Percentiles rank a stretch among this genome's conserved stretches.
Evolutionary conservation across 441 rosid genomes (phyloP).

Genomic region (Raphanus hybrid): DNA sequence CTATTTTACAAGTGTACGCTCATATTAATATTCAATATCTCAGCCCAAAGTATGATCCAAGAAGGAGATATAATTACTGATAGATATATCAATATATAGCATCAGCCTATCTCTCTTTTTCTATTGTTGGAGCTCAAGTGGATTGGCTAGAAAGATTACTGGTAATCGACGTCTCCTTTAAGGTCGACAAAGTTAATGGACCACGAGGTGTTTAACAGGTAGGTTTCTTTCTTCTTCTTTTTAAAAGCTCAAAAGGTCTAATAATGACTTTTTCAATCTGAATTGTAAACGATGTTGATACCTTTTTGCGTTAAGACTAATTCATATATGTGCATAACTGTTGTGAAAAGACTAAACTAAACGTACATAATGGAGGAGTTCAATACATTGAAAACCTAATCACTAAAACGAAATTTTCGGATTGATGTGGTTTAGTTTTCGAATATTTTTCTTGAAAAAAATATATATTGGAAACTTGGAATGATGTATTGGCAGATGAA

Average conservation of each 20-base stretch:
- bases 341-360: background rate
- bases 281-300: background rate
- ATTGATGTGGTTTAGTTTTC: conserved; percentile 16
- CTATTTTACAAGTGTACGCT: background rate
- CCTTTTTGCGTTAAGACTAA: background rate
- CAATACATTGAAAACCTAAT: conserved; percentile 2
- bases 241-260: conserved; percentile 22
- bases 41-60: background rate
- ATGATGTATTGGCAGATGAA: conserved; percentile 25
- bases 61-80: background rate
- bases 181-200: conserved; percentile 41
- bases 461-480: conserved; percentile 3
- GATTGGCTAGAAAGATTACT: conserved; percentile 23
- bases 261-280: conserved; percentile 11
- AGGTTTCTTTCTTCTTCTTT: background rate
- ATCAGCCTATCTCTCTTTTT: background rate
- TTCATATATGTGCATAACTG: conserved; percentile 3
- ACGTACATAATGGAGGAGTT: background rate
- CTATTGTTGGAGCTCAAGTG: background rate
- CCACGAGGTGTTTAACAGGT: conserved; percentile 27
- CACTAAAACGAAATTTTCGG: background rate
- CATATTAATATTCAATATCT: background rate
- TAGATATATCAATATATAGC: background rate
- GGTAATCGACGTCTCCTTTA: conserved; percentile 31
- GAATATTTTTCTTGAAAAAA: background rate